These are phyloP conservation scores for Yamadazyma olivae DNA, from an alignment of 805 yeast genomes.

Conservation along the genomic window DNA sequence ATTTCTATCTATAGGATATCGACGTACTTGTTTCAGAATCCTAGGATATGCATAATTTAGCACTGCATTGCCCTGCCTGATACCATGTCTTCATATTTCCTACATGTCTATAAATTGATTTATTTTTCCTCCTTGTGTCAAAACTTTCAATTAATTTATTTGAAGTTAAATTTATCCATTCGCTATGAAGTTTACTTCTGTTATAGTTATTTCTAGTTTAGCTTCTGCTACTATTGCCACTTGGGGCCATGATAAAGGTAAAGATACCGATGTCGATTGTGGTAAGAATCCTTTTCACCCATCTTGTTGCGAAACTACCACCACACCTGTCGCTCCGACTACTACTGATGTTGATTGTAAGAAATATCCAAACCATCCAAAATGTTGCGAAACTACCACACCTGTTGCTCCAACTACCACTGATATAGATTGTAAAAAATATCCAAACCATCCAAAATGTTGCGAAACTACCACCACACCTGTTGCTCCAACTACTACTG, in stretches of 20 bases:
- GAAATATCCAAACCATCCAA: neutral
- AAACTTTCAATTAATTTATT: neutral
- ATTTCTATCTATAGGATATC: neutral
- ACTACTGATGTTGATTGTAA: neutral
- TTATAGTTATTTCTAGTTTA: neutral
- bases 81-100: neutral
- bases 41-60: neutral
- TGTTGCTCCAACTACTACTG: neutral
- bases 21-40: neutral
- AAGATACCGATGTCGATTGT: neutral
- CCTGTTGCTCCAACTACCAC: neutral
- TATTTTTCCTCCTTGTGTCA: neutral
- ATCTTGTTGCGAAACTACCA: neutral
- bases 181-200: constrained; percentile 2
- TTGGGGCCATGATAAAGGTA: neutral
- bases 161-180: neutral
- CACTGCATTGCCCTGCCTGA: neutral
- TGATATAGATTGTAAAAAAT: neutral
- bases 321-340: neutral
- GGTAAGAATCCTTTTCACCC: neutral
- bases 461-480: neutral
- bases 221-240: constrained; percentile 2
- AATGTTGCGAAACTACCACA: neutral
- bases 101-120: neutral
- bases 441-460: neutral